Conservation (phyloP, 345 rosid species). For the Psidium friedrichsthalianum region DNA sequence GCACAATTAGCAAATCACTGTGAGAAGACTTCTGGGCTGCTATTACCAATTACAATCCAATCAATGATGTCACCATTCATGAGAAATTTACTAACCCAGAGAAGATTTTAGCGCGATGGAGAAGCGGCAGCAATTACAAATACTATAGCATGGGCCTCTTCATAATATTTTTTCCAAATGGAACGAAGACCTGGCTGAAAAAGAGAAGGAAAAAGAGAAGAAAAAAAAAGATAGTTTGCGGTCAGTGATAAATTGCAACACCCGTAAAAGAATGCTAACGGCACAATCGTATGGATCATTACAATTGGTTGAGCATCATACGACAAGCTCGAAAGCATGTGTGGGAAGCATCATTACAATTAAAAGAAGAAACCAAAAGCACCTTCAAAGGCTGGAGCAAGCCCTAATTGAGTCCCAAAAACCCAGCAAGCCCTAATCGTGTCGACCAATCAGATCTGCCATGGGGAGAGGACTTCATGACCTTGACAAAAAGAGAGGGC, state of each 20-base stretch:
- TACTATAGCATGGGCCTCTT: conserved; percentile 93
- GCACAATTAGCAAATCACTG: not conserved
- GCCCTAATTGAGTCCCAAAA: too few species aligned
- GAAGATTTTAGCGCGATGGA: conserved; percentile 86
- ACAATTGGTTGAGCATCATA: not conserved
- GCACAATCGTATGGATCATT: not conserved
- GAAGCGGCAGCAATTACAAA: conserved; percentile 87
- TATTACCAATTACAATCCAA: not conserved
- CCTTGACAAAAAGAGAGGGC: too few species aligned
- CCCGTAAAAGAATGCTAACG: not conserved
- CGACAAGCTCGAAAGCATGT: too few species aligned
- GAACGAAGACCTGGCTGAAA: conserved; percentile 89
- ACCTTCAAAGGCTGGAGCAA: too few species aligned
- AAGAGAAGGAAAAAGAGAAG: too few species aligned
- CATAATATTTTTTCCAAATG: conserved; percentile 98
- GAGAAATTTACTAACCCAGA: conserved; percentile 29
- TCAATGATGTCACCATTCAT: not conserved
- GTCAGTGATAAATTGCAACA: not conserved
- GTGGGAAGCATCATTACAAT: too few species aligned
- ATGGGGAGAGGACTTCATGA: too few species aligned
- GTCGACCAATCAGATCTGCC: too few species aligned
- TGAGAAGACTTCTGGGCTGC: not conserved
- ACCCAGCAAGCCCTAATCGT: too few species aligned
- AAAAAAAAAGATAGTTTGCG: not conserved
- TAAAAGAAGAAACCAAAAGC: too few species aligned